Percentiles rank a stretch among this genome's conserved stretches.
Conservation (phyloP, 352 stramenopile species). For the Phytophthora pluvialis region DNA sequence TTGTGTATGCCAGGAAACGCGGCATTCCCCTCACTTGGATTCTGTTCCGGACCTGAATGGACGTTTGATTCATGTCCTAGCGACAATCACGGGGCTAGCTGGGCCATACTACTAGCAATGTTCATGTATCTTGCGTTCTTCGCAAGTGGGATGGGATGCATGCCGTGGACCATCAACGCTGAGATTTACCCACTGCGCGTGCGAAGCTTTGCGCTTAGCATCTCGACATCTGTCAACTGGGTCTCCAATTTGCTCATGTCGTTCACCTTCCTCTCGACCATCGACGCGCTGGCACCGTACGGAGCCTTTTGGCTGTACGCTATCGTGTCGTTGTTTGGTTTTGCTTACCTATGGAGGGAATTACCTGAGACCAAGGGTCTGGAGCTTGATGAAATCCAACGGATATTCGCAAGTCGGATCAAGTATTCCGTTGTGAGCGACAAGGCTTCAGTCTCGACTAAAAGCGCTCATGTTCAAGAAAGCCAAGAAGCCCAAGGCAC, state of each 20-base stretch:
- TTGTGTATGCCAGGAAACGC: conserved; percentile 40
- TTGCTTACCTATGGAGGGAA: conserved; percentile 74
- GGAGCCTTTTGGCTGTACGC: conserved; percentile 94
- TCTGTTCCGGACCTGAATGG: conserved; percentile 42
- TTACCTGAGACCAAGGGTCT: conserved; percentile 95
- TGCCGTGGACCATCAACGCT: conserved; percentile 96
- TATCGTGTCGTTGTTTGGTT: conserved; percentile 69
- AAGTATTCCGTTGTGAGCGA: conserved; percentile 22
- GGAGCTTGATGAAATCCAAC: conserved; percentile 93
- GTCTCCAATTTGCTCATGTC: conserved; percentile 92
- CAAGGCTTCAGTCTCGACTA: conserved; percentile 18
- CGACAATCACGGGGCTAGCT: conserved; percentile 47
- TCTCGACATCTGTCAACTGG: conserved; percentile 93
- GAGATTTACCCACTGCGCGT: conserved; percentile 94
- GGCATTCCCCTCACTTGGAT: conserved; percentile 16
- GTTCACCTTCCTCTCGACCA: conserved; percentile 94
- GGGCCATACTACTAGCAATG: conserved; percentile 62
- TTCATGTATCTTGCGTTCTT: conserved; percentile 84
- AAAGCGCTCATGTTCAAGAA: conserved; percentile 17
- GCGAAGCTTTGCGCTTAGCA: conserved; percentile 86
- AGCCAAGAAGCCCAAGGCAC: background rate
- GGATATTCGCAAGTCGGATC: conserved; percentile 62
- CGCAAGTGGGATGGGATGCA: conserved; percentile 81
- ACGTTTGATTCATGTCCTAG: conserved; percentile 55
- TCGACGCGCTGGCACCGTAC: conserved; percentile 54